Evolutionary conservation across 1,284 basidiomycete genomes (phyloP).

Genomic region (Ustilago esculenta): DNA sequence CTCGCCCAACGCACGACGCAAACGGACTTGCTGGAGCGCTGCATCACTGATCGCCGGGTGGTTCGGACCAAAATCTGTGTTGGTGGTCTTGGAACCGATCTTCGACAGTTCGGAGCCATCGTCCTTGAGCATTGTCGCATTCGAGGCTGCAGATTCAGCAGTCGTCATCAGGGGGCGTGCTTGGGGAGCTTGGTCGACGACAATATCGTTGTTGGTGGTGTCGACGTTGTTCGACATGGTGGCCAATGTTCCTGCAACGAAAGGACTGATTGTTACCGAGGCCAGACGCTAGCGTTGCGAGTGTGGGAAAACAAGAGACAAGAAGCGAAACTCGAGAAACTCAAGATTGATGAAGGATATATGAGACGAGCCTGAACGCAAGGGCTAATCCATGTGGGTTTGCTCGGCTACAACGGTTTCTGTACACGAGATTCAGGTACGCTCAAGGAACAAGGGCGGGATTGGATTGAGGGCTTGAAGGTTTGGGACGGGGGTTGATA

Average conservation of each 20-base stretch:
- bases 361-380: too few species aligned
- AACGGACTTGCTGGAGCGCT: constrained; percentile 28
- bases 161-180: constrained; percentile 15
- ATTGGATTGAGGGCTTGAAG: too few species aligned
- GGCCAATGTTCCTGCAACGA: background rate
- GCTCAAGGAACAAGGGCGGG: too few species aligned
- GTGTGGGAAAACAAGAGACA: too few species aligned
- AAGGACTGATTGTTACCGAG: background rate
- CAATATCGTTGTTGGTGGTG: constrained; percentile 8
- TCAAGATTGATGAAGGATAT: too few species aligned
- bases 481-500: background rate
- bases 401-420: too few species aligned
- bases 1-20: constrained; percentile 52
- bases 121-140: too few species aligned
- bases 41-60: constrained; percentile 20
- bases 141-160: too few species aligned
- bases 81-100: constrained; percentile 11
- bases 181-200: constrained; percentile 14
- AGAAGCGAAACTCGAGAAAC: too few species aligned
- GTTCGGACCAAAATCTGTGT: constrained; percentile 1
- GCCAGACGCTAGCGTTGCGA: too few species aligned
- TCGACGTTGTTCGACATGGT: constrained; percentile 18
- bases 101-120: constrained; percentile 8
- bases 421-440: too few species aligned
- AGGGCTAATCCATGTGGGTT: too few species aligned